phyloP scores from a whole-genome alignment of 768 basidiomycete species.

The Nidula microcarpa region DNA sequence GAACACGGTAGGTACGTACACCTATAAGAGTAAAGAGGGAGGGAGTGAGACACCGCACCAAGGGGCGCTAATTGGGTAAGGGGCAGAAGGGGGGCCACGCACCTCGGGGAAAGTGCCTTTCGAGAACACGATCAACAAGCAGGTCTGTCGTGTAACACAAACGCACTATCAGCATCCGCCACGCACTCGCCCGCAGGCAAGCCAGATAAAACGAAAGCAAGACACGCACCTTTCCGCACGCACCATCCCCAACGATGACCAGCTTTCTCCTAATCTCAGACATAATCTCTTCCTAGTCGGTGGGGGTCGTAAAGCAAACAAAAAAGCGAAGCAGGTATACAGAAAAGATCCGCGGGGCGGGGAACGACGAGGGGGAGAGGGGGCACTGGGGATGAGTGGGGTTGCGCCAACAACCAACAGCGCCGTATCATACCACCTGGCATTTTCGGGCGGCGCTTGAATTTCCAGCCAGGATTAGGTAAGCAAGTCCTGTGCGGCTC shows the following conservation, averaged over 20 bases:
- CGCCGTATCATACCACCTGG: no score
- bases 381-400: no score
- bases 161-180: background rate
- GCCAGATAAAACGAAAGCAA: background rate
- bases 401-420: no score
- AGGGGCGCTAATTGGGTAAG: background rate
- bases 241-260: constrained; percentile 98
- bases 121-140: constrained; percentile 93
- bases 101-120: constrained; percentile 98
- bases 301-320: no score
- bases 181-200: background rate
- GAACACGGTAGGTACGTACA: constrained; percentile 98
- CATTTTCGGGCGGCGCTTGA: no score
- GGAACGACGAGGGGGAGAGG: no score
- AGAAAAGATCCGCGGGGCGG: no score
- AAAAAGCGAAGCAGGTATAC: no score
- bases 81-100: constrained; percentile 13
- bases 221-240: constrained; percentile 80
- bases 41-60: background rate
- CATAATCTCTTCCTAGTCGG: constrained; percentile 40
- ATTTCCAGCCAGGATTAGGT: no score
- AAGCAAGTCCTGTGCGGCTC: no score
- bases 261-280: constrained; percentile 98
- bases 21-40: constrained; percentile 41
- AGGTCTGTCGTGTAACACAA: constrained; percentile 52